A percentile compares a stretch with the other conserved stretches of the same genome.
These are phyloP conservation scores for Hypoxylon sp. DNA, from an alignment of 2,329 filamentous ascomycete species.

Conservation along the genomic window DNA sequence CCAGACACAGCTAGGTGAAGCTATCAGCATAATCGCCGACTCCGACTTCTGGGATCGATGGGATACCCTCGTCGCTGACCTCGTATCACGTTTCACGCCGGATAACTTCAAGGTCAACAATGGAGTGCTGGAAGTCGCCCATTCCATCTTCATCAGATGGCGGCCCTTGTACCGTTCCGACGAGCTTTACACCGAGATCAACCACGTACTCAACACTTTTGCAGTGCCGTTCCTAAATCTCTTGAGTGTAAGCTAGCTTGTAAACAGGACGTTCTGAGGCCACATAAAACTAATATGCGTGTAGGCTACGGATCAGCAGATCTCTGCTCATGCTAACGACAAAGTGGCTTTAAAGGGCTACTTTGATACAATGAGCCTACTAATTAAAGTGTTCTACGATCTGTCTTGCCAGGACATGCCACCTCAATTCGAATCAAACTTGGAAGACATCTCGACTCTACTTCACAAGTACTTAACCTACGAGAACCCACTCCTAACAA, in stretches of 20 bases:
- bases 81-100: conserved; percentile 87
- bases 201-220: conserved; percentile 92
- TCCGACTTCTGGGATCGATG: conserved; percentile 97
- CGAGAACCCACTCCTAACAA: conserved; percentile 84
- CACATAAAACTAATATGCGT: conserved; percentile 39
- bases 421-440: conserved; percentile 92
- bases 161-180: conserved; percentile 93
- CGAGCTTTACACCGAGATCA: conserved; percentile 93
- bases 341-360: conserved; percentile 81
- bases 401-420: conserved; percentile 97
- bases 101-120: conserved; percentile 89
- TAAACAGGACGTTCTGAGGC: background rate
- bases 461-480: conserved; percentile 95
- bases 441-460: conserved; percentile 81
- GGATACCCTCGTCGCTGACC: conserved; percentile 92
- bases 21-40: conserved; percentile 96
- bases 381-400: conserved; percentile 94
- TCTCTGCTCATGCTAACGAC: conserved; percentile 82
- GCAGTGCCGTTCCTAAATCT: conserved; percentile 86
- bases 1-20: conserved; percentile 94
- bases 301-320: conserved; percentile 77
- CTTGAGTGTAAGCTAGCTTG: conserved; percentile 71
- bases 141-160: conserved; percentile 98
- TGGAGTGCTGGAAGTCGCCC: conserved; percentile 95
- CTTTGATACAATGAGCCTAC: conserved; percentile 87